Percentiles rank a stretch among this genome's conserved stretches.
phyloP scores from a whole-genome alignment of 2,329 filamentous ascomycete species.

The Epichloe scottii region DNA sequence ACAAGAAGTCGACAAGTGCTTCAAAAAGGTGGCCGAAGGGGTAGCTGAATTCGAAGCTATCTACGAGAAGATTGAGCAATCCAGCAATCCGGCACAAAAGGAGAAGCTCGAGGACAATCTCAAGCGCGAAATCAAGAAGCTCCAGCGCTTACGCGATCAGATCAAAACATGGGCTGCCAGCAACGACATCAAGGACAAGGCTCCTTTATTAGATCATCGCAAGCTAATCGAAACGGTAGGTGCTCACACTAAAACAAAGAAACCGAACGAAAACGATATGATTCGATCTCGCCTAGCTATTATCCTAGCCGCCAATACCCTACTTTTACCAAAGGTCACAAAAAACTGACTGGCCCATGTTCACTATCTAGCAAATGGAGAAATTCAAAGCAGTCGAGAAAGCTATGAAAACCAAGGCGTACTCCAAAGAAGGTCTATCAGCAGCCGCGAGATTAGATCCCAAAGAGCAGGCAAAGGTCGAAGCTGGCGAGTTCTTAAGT shows the following conservation, averaged over 20 bases:
- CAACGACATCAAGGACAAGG: conserved; percentile 99
- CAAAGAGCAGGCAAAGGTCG: conserved; percentile 91
- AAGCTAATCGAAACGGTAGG: conserved; percentile 94
- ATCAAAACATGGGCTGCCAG: conserved; percentile 99
- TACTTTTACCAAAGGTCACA: no score
- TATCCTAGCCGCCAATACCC: no score
- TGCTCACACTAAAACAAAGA: conserved; percentile 11
- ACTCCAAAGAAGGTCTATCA: conserved; percentile 93
- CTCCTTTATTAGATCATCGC: conserved; percentile 81
- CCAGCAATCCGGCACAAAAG: conserved; percentile 86
- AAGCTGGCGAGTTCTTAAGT: conserved; percentile 75
- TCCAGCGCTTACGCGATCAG: conserved; percentile 91
- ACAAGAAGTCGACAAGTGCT: conserved; percentile 98
- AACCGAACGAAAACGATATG: not conserved
- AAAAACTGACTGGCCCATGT: not conserved
- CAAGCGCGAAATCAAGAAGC: conserved; percentile 99
- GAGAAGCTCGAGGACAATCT: conserved; percentile 97
- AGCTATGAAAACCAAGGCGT: conserved; percentile 99
- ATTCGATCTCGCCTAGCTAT: no score
- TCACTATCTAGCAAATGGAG: conserved; percentile 73
- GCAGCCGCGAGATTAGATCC: conserved; percentile 88
- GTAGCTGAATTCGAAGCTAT: conserved; percentile 86
- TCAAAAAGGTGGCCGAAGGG: conserved; percentile 95
- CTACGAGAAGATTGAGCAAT: conserved; percentile 94
- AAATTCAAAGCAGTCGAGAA: conserved; percentile 99